Base-by-base conservation (phyloP, 805 yeast species). In the Spathaspora girioi region DNA sequence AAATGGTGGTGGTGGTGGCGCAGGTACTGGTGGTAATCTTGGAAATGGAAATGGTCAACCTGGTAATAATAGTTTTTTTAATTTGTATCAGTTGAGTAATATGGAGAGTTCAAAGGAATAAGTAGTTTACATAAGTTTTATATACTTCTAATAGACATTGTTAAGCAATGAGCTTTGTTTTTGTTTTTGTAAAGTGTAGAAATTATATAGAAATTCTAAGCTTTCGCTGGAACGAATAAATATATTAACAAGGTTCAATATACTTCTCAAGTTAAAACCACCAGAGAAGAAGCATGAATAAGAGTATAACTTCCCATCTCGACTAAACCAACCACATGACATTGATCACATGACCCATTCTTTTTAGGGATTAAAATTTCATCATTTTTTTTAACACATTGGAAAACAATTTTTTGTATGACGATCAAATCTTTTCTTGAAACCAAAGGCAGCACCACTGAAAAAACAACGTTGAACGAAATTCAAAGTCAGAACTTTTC, bases 31-130 rank as follows among this genome's bases (percentile, higher is more conserved):
- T 4, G 45, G 43, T 17, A 40, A 19, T 40, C 26, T 17, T 18
- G 43, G 31, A 5, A 35, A 35, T 35, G 44, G 44, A 6, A 12
- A 43, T 27, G 14, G 49, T 38, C 19, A 26, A 20, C 40, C 40
- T 15, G 32, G 38, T 27, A 46, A 38, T 35, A 18, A 19, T 6
- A 49, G 48, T 45, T 49, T 45, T 41, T 42, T 49, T 31, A 38
- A 45, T n/a, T 45, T 49, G 43, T 49, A 45, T 32, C 51, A 27
- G 40, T 20, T 26, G 43, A 45, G 17, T 31, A 45, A 46, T 40
- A 15, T 46, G 6, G 49, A 40, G 19, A 40, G 47, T 31, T 29
- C 40, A 7, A 44, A 20, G 19, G 45, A 40, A 19, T 40, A n/a
- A n/a, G n/a, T n/a, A 40, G 23, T 19, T 10, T 40, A 10, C 3